Conservation (phyloP, 345 rosid species). For the Brassica incana region DNA sequence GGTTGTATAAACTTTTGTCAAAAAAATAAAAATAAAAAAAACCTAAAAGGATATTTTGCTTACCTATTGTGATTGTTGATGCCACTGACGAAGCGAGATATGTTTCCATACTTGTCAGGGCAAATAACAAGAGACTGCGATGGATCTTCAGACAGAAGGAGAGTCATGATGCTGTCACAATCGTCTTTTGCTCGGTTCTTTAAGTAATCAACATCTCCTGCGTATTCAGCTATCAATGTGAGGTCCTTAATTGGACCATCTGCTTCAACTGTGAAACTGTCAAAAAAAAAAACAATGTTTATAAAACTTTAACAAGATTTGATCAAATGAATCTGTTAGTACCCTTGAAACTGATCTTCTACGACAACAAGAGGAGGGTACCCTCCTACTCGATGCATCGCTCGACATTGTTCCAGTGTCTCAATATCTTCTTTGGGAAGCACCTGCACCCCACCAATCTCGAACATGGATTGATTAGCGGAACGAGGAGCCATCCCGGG, state of each 20-base stretch:
- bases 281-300: neutral
- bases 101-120: constrained; percentile 85
- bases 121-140: constrained; percentile 77
- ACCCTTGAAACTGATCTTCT: neutral
- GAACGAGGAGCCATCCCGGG: neutral
- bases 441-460: neutral
- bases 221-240: neutral
- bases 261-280: constrained; percentile 1
- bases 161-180: constrained; percentile 93
- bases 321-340: neutral
- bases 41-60: constrained; percentile 35
- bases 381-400: neutral
- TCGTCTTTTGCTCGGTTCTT: constrained; percentile 31
- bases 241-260: neutral
- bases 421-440: neutral
- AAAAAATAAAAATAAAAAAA: neutral
- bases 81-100: constrained; percentile 87
- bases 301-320: neutral
- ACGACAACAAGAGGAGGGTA: neutral
- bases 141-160: constrained; percentile 64
- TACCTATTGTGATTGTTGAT: constrained; percentile 83
- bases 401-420: neutral
- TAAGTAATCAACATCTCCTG: neutral
- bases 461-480: neutral
- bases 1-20: neutral